Conservation (phyloP, 306 rosid genomes). For the Medicago ruthenica region DNA sequence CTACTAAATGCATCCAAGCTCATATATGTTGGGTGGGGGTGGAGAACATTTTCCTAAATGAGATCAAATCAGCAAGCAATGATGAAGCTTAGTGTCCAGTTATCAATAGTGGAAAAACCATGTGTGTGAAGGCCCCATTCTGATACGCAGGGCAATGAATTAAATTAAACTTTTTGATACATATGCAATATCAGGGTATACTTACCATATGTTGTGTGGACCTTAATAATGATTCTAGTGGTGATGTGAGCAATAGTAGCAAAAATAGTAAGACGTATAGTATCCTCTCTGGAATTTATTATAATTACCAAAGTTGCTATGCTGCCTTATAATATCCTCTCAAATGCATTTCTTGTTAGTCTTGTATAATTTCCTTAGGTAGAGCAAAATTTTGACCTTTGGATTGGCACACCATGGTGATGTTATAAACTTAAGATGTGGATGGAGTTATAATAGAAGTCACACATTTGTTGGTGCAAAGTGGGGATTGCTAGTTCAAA, state of each 20-base stretch:
- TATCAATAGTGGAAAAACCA: conserved; percentile 50
- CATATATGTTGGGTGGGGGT: too few relatives aligned
- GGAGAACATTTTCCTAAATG: too few relatives aligned
- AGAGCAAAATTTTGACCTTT: too few relatives aligned
- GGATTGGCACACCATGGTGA: background rate
- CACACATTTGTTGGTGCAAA: too few relatives aligned
- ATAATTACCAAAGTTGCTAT: background rate
- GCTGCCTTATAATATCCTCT: background rate
- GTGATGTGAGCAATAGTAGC: conserved; percentile 53
- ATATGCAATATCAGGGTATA: conserved; percentile 36
- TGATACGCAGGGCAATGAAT: conserved; percentile 35
- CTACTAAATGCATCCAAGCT: too few relatives aligned
- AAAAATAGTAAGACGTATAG: conserved; percentile 58
- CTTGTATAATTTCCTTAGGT: too few relatives aligned
- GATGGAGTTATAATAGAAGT: too few relatives aligned
- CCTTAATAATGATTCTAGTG: conserved; percentile 58
- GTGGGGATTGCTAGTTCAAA: too few relatives aligned
- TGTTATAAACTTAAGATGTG: too few relatives aligned
- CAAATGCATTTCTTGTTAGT: background rate
- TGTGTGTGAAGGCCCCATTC: conserved; percentile 61
- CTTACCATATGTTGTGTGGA: conserved; percentile 47
- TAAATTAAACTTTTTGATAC: conserved; percentile 32
- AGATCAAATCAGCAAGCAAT: conserved; percentile 53
- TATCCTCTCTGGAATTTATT: conserved; percentile 39
- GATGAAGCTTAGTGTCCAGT: conserved; percentile 56